These are phyloP conservation scores for Polygonum aviculare DNA, from an alignment of 148 eudicot genomes.

Conservation along the genomic window DNA sequence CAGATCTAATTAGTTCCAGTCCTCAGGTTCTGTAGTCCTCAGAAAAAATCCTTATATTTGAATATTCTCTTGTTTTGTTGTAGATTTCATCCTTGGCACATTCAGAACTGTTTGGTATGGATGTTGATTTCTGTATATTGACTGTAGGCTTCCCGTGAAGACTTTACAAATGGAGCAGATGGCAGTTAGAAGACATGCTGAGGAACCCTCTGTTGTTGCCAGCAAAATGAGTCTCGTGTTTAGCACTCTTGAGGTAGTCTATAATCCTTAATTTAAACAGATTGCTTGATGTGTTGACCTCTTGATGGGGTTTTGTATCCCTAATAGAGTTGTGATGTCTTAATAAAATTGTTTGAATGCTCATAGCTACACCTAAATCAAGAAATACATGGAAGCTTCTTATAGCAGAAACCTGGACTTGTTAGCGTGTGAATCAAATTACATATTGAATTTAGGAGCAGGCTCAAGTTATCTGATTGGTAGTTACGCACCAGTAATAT, in stretches of 20 bases:
- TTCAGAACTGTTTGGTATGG: not conserved
- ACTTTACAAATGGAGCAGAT: constrained; percentile 93
- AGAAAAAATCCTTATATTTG: no score
- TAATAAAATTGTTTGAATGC: not conserved
- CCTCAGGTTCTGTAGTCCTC: no score
- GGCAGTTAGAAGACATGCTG: constrained; percentile 70
- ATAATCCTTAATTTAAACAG: not conserved
- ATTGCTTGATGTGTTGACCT: no score
- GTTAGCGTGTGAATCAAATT: no score
- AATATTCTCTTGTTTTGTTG: no score
- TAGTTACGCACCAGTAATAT: not conserved
- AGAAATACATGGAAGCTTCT: not conserved
- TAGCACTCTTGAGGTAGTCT: constrained; percentile 81
- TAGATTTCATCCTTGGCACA: not conserved
- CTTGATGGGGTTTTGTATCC: no score
- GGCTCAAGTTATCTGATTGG: not conserved
- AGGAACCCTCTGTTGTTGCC: constrained; percentile 84
- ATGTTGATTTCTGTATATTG: not conserved
- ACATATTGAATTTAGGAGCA: not conserved
- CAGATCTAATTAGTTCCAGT: no score
- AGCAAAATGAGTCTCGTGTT: constrained; percentile 91
- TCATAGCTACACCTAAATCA: not conserved
- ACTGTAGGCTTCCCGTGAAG: constrained; percentile 84
- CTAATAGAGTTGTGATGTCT: no score
- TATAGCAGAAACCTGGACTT: not conserved